phyloP scores from a whole-genome alignment of 2,329 filamentous ascomycete species.

The Fragosphaeria purpurea region DNA sequence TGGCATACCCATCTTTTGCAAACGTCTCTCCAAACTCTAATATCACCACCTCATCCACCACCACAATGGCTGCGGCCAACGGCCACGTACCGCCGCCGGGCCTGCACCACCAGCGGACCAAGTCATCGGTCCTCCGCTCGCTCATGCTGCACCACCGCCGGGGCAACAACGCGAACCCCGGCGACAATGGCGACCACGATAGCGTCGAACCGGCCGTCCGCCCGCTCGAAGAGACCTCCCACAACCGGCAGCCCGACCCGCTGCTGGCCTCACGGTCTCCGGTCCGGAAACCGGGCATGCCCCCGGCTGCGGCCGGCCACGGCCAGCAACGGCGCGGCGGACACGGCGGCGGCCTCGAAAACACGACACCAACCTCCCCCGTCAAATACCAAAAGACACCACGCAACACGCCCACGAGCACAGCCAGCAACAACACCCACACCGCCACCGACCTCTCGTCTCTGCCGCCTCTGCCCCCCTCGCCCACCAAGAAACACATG shows the following conservation, averaged over 20 bases:
- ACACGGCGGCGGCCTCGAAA: not conserved
- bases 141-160: conserved; percentile 36
- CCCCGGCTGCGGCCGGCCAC: not conserved
- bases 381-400: too few relatives aligned
- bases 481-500: conserved; percentile 50
- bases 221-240: conserved; percentile 43
- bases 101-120: conserved; percentile 30
- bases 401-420: conserved; percentile 6
- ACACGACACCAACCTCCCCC: not conserved
- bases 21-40: too few relatives aligned
- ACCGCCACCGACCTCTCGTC: not conserved
- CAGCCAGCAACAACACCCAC: not conserved
- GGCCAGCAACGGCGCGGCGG: not conserved
- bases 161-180: conserved; percentile 32
- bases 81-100: not conserved
- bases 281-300: conserved; percentile 23
- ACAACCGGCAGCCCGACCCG: conserved; percentile 40
- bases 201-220: not conserved
- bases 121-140: conserved; percentile 39
- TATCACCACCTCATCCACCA: not conserved
- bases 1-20: not conserved
- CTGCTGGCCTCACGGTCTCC: not conserved
- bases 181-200: conserved; percentile 13
- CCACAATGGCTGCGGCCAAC: conserved; percentile 9
- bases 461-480: conserved; percentile 13